Evolutionary conservation across 148 eudicot genomes (phyloP).

Genomic region (Cornus florida): DNA sequence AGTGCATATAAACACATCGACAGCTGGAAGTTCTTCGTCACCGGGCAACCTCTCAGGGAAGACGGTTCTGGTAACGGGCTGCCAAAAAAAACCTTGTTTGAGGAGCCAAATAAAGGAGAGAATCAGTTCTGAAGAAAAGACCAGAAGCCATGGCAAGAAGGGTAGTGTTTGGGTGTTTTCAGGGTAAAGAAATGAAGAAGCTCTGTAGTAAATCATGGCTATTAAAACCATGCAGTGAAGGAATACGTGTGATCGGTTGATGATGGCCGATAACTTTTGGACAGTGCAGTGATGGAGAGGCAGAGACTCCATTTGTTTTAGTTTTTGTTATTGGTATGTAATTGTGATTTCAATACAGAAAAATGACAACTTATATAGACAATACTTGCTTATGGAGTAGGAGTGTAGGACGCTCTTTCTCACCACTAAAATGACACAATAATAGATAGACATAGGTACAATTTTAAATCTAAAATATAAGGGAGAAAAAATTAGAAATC

Average conservation of each 20-base stretch:
- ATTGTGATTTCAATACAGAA: too few species aligned
- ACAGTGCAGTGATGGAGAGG: slow-evolving; percentile 35
- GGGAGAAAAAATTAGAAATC: too few species aligned
- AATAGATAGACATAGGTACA: too few species aligned
- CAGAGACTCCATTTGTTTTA: slow-evolving; percentile 14
- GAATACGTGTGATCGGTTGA: slow-evolving; percentile 30
- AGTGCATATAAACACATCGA: slow-evolving; percentile 62
- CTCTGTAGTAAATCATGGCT: slow-evolving; percentile 27
- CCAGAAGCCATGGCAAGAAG: slow-evolving; percentile 7
- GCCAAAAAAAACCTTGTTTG: slow-evolving; percentile 35
- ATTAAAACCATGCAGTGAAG: slow-evolving; percentile 24
- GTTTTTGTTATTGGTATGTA: too few species aligned
- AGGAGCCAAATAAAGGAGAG: slow-evolving; percentile 25
- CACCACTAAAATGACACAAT: too few species aligned
- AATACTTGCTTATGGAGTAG: too few species aligned
- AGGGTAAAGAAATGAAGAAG: slow-evolving; percentile 9
- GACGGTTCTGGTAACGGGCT: slow-evolving; percentile 37
- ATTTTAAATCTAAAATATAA: too few species aligned
- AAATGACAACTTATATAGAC: too few species aligned
- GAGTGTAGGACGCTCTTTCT: too few species aligned
- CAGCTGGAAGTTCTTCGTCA: slow-evolving; percentile 35
- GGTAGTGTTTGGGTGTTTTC: slow-evolving; percentile 22
- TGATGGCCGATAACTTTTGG: slow-evolving; percentile 16
- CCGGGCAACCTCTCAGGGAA: slow-evolving; percentile 38
- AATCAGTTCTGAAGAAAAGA: slow-evolving; percentile 10